Evolutionary conservation across 306 rosid genomes (phyloP), one percentile per base, ranked within the genome.

Genomic region (Lablab purpureus): DNA sequence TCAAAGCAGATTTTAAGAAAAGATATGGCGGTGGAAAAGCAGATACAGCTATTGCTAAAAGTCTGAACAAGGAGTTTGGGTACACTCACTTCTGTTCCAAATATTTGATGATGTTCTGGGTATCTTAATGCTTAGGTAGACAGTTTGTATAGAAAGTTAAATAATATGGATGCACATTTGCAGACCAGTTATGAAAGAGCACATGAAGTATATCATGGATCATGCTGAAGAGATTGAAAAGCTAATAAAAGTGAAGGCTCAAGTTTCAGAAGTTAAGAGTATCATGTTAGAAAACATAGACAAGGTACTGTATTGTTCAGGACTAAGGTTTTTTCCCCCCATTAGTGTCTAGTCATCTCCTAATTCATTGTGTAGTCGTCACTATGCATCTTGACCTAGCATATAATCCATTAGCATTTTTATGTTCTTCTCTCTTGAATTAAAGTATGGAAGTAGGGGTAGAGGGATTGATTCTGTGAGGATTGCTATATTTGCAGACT

Each of bases 61-160:
- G 98, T 85, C 94, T 94, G 80, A 94, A 90, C 88, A 94, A 92
- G 84, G 97, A 92, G 73, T 94, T 94, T 15, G 98, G 96, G 98
- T 94, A 86, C 69, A 46, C 67, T 82, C 47, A 50, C 3, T 81
- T 80, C 65, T 51, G 79, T 71, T 75, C 63, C 58, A 34, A 62
- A 28, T 37, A 37, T 71, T 75, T 41, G 27, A 34, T 68, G 49
- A 13, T 71, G 6, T 19, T 66, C 28, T 28, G 65, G 59, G 36
- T 70, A 62, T 76, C 9, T 55, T 23, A 56, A 5, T 74, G 75
- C 21, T 62, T 82, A 45, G 52, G 30, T 71, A 15, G 12, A 78
- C 21, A 23, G 19, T 36, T 71, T 27, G 60, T 54, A 41, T 25
- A 6, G 22, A 22, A 62, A 5, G 36, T 23, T 67, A 30, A 67